Conservation (phyloP, 2,329 filamentous ascomycete species). For the Hyphodiscus sp. region DNA sequence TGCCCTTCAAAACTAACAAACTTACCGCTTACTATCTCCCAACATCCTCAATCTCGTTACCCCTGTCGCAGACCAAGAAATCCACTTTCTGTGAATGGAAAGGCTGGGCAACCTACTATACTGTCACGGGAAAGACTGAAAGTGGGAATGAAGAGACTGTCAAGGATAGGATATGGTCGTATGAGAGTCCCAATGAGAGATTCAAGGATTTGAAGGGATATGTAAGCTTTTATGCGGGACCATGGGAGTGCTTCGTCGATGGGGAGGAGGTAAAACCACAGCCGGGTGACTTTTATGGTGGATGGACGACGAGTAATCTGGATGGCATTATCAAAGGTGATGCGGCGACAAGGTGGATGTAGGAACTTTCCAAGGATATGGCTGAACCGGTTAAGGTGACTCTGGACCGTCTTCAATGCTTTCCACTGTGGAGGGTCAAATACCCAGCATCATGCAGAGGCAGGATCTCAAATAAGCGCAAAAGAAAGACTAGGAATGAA, state of each 20-base stretch:
- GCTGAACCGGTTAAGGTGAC: no score
- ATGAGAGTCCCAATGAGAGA: slow-evolving; percentile 44
- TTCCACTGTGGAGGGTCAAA: no score
- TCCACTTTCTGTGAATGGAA: slow-evolving; percentile 55
- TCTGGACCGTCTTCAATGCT: no score
- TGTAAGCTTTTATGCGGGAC: slow-evolving; percentile 53
- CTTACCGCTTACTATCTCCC: slow-evolving; percentile 54
- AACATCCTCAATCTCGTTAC: slow-evolving; percentile 40
- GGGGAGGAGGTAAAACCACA: slow-evolving; percentile 53
- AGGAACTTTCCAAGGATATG: no score
- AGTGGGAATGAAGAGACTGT: slow-evolving; percentile 43
- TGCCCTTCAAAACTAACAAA: slow-evolving; percentile 2
- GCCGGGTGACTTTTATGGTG: slow-evolving; percentile 57
- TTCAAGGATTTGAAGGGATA: slow-evolving; percentile 49
- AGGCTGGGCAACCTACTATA: slow-evolving; percentile 52
- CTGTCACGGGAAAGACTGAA: slow-evolving; percentile 29
- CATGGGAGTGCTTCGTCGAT: slow-evolving; percentile 57
- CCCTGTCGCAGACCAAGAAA: slow-evolving; percentile 39
- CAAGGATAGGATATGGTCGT: slow-evolving; percentile 51
- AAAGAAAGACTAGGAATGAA: no score
- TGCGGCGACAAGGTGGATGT: slow-evolving; percentile 23
- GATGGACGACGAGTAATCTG: slow-evolving; percentile 56
- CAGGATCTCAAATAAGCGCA: no score
- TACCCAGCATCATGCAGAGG: no score
- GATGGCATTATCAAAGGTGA: slow-evolving; percentile 44